phyloP scores from a whole-genome alignment of 73 alveolate genomes.

The Paramecium caudatum region DNA sequence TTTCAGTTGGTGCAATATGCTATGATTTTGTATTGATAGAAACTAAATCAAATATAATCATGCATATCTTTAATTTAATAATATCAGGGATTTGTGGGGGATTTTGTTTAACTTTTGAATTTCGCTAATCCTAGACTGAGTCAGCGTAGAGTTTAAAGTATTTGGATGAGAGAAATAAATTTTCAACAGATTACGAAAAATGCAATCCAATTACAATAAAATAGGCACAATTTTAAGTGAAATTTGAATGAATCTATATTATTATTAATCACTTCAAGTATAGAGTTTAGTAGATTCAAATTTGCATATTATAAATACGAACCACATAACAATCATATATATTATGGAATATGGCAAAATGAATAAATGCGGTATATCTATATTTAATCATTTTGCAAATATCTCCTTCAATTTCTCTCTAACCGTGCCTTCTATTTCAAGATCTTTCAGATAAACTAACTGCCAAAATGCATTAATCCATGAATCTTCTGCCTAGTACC shows the following conservation, averaged over 20 bases:
- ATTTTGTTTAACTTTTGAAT: not conserved
- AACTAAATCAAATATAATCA: not conserved
- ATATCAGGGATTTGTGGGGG: not conserved
- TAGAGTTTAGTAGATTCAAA: too few species aligned
- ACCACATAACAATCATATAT: too few species aligned
- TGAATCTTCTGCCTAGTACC: slow-evolving; percentile 66
- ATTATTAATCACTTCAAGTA: too few species aligned
- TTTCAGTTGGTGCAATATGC: slow-evolving; percentile 40
- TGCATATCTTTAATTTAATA: slow-evolving; percentile 43
- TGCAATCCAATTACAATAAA: slow-evolving; percentile 45
- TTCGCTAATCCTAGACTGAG: not conserved
- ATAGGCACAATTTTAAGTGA: not conserved
- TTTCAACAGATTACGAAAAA: slow-evolving; percentile 55
- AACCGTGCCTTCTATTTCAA: slow-evolving; percentile 66
- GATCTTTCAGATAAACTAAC: slow-evolving; percentile 58
- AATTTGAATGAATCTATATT: slow-evolving; percentile 16
- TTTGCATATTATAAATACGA: too few species aligned
- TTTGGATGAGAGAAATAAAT: not conserved
- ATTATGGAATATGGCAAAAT: too few species aligned
- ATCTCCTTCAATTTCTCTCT: slow-evolving; percentile 63
- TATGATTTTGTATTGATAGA: not conserved
- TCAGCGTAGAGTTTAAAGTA: not conserved
- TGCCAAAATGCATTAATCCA: slow-evolving; percentile 70
- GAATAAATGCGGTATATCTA: not conserved
- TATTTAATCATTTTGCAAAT: slow-evolving; percentile 55